Percentiles rank a stretch among this genome's conserved stretches.
These are phyloP conservation scores for Irpex sp. DNA, from an alignment of 1,284 basidiomycete genomes.

Conservation along the genomic window DNA sequence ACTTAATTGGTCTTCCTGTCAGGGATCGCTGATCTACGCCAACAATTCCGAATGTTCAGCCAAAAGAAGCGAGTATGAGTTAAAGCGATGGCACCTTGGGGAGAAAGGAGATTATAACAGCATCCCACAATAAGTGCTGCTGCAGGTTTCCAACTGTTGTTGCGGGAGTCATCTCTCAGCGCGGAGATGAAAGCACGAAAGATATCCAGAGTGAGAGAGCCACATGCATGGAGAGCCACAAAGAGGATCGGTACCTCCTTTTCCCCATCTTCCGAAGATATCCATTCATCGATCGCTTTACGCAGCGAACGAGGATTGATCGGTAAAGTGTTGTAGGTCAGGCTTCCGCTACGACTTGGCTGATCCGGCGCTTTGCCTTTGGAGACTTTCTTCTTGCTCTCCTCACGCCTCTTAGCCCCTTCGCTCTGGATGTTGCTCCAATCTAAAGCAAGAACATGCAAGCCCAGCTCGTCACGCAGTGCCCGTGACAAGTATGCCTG, in stretches of 20 bases:
- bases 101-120: conserved; percentile 47
- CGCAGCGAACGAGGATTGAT: conserved; percentile 43
- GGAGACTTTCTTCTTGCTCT: conserved; percentile 3
- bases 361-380: conserved; percentile 17
- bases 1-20: conserved; percentile 3
- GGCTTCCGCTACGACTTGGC: conserved; percentile 23
- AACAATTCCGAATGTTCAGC: conserved; percentile 8
- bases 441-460: conserved; percentile 51
- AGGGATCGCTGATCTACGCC: conserved; percentile 16
- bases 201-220: conserved; percentile 45
- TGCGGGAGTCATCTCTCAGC: conserved; percentile 3
- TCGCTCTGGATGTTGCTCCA: conserved; percentile 38
- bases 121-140: conserved; percentile 46
- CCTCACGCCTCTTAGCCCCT: conserved; percentile 37
- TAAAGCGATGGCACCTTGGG: conserved; percentile 32
- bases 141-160: conserved; percentile 34
- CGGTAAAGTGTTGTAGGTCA: conserved; percentile 48
- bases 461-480: conserved; percentile 29
- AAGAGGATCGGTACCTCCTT: conserved; percentile 46
- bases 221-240: conserved; percentile 61
- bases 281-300: conserved; percentile 40
- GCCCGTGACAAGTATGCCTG: conserved; percentile 49
- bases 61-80: conserved; percentile 21
- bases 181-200: conserved; percentile 33
- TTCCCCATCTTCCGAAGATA: background rate